Conservation (phyloP, 257 asterid genomes). For the Pogostemon cablin region DNA sequence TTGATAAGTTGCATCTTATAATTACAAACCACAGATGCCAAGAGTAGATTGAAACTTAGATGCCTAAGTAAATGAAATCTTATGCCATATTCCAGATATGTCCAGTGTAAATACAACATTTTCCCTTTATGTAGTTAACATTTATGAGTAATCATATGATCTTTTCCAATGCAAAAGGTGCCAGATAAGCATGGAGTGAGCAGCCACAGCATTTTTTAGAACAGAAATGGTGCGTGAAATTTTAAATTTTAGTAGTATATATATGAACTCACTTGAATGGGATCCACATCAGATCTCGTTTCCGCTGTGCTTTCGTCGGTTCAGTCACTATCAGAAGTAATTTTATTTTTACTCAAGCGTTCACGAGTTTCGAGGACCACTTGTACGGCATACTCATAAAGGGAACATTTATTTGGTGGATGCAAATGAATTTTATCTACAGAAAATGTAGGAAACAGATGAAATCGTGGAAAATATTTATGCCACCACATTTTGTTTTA, state of each 20-base stretch:
- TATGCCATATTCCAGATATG: neutral
- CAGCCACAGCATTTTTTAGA: neutral
- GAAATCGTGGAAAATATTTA: constrained; percentile 2
- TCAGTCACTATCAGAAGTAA: constrained; percentile 35
- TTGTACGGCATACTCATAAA: constrained; percentile 65
- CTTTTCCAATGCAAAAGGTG: constrained; percentile 7
- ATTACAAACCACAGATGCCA: neutral
- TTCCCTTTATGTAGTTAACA: neutral
- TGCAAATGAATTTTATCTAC: neutral
- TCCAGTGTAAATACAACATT: neutral
- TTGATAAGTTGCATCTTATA: neutral
- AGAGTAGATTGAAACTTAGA: neutral
- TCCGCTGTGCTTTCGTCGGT: constrained; percentile 37
- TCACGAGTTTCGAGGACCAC: constrained; percentile 72
- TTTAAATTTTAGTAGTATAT: constrained; percentile 1
- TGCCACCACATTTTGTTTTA: constrained; percentile 4
- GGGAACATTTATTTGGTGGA: constrained; percentile 4
- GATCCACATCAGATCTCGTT: constrained; percentile 56
- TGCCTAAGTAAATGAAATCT: neutral
- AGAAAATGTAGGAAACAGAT: neutral
- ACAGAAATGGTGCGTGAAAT: constrained; percentile 19
- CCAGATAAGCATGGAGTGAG: neutral
- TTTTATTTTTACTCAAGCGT: constrained; percentile 53
- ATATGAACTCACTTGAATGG: constrained; percentile 66
- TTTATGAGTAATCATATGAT: neutral